Percentiles rank a stretch among this genome's conserved stretches.
phyloP scores from a whole-genome alignment of 768 basidiomycete genomes.

The Tricholomella constricta region DNA sequence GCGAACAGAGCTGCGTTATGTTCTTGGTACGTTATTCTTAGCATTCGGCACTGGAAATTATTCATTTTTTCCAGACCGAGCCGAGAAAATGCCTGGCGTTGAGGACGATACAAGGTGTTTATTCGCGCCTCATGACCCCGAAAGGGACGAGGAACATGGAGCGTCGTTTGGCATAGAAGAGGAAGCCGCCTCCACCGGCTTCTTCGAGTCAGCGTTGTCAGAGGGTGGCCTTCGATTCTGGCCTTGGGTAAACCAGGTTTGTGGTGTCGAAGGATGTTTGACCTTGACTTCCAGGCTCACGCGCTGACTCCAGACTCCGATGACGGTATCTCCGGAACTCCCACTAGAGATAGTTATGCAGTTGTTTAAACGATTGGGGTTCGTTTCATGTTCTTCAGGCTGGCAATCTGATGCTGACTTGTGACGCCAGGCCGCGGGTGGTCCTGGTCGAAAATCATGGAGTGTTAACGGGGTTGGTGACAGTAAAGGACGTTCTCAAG shows the following conservation, averaged over 20 bases:
- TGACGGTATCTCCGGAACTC: conserved; percentile 89
- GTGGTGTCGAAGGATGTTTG: conserved; percentile 14
- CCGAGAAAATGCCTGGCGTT: conserved; percentile 63
- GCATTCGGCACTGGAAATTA: neutral
- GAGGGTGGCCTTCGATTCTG: conserved; percentile 67
- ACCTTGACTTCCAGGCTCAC: neutral
- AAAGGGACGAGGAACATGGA: conserved; percentile 53
- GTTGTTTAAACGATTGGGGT: conserved; percentile 98
- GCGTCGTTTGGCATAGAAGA: conserved; percentile 64
- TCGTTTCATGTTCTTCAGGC: conserved; percentile 32
- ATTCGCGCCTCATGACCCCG: conserved; percentile 60
- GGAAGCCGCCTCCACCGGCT: conserved; percentile 60
- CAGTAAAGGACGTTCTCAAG: conserved; percentile 93
- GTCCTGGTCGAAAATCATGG: conserved; percentile 93
- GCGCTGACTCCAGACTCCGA: conserved; percentile 67
- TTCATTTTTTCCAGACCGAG: conserved; percentile 56
- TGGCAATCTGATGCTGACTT: conserved; percentile 3
- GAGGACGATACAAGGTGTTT: conserved; percentile 68
- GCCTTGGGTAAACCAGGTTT: conserved; percentile 95
- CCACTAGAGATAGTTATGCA: conserved; percentile 98
- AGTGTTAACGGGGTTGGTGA: conserved; percentile 79
- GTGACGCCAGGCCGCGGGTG: conserved; percentile 76
- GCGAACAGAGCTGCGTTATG: conserved; percentile 80
- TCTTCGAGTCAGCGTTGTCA: conserved; percentile 60
- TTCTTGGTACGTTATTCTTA: conserved; percentile 59